A percentile compares a stretch with the other conserved stretches of the same genome.
These are phyloP conservation scores for Globisporangium takayamanum DNA, from an alignment of 352 stramenopile genomes.

Conservation along the genomic window DNA sequence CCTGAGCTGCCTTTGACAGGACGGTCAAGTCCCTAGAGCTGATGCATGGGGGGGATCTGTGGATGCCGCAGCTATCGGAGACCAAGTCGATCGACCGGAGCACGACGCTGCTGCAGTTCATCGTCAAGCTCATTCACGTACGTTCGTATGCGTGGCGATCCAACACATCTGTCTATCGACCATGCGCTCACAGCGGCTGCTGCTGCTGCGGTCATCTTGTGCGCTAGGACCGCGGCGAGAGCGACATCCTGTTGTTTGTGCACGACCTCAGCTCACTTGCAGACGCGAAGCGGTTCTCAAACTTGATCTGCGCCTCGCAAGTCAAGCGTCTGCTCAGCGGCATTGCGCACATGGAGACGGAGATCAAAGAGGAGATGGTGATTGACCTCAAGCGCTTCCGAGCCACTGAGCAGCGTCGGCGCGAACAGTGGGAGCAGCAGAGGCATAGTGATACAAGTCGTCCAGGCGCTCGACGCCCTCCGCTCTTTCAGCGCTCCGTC, in stretches of 20 bases:
- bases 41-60: background rate
- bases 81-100: constrained; percentile 76
- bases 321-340: constrained; percentile 38
- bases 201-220: background rate
- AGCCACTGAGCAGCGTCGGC: constrained; percentile 31
- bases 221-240: constrained; percentile 56
- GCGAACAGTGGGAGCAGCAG: constrained; percentile 23
- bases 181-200: background rate
- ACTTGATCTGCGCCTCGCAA: constrained; percentile 59
- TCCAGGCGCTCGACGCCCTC: constrained; percentile 2
- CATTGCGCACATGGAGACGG: constrained; percentile 43
- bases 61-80: constrained; percentile 50
- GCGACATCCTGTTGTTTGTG: constrained; percentile 59
- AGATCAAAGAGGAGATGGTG: constrained; percentile 74
- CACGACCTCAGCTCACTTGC: constrained; percentile 47
- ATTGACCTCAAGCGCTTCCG: constrained; percentile 47
- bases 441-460: background rate
- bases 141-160: constrained; percentile 6
- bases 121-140: constrained; percentile 74
- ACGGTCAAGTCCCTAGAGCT: no score
- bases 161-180: constrained; percentile 1
- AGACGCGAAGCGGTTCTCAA: constrained; percentile 64
- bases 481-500: constrained; percentile 3
- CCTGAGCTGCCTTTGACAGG: no score
- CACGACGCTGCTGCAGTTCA: constrained; percentile 71